Base-by-base conservation (phyloP, 768 basidiomycete genomes). In the Amanita fuliginea region DNA sequence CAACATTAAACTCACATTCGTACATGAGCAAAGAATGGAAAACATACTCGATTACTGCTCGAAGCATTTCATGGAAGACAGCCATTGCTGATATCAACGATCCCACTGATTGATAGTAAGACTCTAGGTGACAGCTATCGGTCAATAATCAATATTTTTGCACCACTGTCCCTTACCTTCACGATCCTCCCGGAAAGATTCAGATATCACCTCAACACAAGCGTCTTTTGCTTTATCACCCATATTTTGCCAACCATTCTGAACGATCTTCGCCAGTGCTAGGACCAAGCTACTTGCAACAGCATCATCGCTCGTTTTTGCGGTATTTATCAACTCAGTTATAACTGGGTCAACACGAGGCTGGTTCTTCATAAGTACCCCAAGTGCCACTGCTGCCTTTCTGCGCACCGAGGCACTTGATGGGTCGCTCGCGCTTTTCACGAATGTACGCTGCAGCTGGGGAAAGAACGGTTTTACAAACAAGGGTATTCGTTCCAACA, bases 401-500 rank as follows among this genome's bases (percentile, higher is more conserved):
- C 73, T 81, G 46, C 95, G 80, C 21, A 98, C 90, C 13, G 79
- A 77, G 0, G 77, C 68, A 54, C 87, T 90, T 1, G 83, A 73
- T 6, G 83, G 64, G 62, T 98, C 94, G 50, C 84, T 78, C 2
- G 86, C 76, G 39, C 91, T 87, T 68, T 98, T 98, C 62, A 96
- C 86, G 59, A 98, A 97, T 0, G 93, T 97, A 30, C 94, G 80
- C 59, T 97, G 95, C 30, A 98, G 68, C 59, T 98, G 96, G 2
- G 95, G 96, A 77, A 97, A 97, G 82, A 98, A 98, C 2, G 95
- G 95, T 63, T 88, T 90, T 57, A 98, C 91, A 56, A 95, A 88
- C 3, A 74, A 70, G 0, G 94, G 93, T 19, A 96, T 93, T 40
- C 78, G 76, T 54, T 82, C 80, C 37, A 98, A 72, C 80, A 97